Base-by-base conservation (phyloP, 176 grass and related monocot species). In the Aegilops speltoides region DNA sequence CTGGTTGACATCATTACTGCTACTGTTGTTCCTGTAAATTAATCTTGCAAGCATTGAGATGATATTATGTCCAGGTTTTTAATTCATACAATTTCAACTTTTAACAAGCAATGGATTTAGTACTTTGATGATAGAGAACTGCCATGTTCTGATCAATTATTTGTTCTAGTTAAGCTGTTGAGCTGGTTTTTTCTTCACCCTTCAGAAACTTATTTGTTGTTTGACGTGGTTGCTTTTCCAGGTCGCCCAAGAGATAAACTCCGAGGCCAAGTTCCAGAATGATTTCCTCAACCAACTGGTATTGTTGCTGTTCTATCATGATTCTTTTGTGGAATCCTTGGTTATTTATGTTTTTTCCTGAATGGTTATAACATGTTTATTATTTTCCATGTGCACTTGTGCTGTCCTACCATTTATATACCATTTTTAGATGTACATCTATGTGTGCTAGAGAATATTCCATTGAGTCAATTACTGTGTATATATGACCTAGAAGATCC, bases 211-310 rank as follows among this genome's bases (percentile, higher is more conserved):
- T 31, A 48, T 26, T 54, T 76, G 23, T 52, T 71, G 13, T 77
- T 64, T 76, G 61, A 87, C 77, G 25, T 28, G 36, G 28, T 45
- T 1, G 4, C 46, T 87, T 84, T 67, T 76, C 19, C 84, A 93
- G 87, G 91, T 93, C 8, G 87, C 85, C n/a, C 84, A 89, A 73
- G 91, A 93, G 87, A 93, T 93, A 81, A 89, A 89, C 57, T 56
- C 84, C 22, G 91, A 93, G 81, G 91, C 91, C 68, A 89, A 89
- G 62, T 93, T 87, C 64, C 87, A 92, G 74, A 93, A 87, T 85
- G 91, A 89, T 82, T 93, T 93, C 71, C 84, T 93, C n/a, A 59
- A 67, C 45, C 87, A 93, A 87, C 77, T 89, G 91, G 91, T 93
- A 87, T 25, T 63, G 26, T 71, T 24, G 19, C 28, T 36, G 76